Evolutionary conservation across 2,329 filamentous ascomycete species (phyloP), one percentile per base, ranked within the genome.

Genomic region (Diaporthe vaccinii): DNA sequence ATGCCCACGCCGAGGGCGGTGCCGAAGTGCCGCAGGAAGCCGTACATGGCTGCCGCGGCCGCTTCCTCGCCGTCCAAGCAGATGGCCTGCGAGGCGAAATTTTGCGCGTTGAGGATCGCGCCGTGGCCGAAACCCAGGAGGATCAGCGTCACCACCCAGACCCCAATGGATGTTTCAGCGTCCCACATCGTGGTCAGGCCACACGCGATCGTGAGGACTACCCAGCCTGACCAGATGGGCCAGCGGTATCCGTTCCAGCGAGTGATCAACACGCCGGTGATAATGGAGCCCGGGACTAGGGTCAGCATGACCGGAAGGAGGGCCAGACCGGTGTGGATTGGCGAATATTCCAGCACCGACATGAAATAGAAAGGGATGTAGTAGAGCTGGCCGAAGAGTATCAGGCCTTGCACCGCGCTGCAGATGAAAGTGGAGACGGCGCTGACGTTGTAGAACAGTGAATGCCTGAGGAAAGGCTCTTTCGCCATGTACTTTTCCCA

Each of bases 1-100:
- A 87, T 79, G 59, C 84, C 85, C 22, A 86, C 82, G 44, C 85
- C 85, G n/a, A 86, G 77, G 3, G 84, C 82, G 80, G 84, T 84
- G 74, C 85, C 85, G 68, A 86, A 80, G 28, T 84, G 84, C 8
- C 85, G 83, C 76, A 83, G 78, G 68, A 86, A 87, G 22, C 81
- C 82, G 75, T 85, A 86, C 81, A 85, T 86, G 71, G 83, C 82
- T 0, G 83, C 82, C 0, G 85, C 85, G 12, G 81, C 79, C 0
- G 79, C 84, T 70, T 84, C 84, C 59, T 86, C 83, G 20, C 81
- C 82, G 3, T 80, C 79, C 28, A 77, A 75, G 78, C 82, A 84
- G 72, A 84, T 81, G 10, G 84, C 84, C 77, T 86, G 84, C 44
- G 84, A 80, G 25, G 83, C 84, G 61, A 85, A 83, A 72, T 82